Evolutionary conservation across 2,329 filamentous ascomycete species (phyloP).

Genomic region (Clarireedia monteithiana): DNA sequence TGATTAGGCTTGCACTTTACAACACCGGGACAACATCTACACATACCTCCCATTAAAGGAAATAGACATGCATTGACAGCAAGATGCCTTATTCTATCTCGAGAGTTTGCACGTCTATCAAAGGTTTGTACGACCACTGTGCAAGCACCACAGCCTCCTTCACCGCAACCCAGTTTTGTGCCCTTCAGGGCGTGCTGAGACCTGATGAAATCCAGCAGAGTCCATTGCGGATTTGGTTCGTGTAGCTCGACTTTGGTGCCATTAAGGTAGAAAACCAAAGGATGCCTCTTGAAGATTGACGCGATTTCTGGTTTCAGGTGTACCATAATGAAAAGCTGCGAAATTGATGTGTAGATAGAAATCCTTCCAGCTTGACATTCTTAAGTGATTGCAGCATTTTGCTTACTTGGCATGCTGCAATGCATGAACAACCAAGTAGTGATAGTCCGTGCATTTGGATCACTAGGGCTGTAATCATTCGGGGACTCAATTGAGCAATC

Average conservation of each 20-base stretch:
- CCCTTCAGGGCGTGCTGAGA: constrained; percentile 71
- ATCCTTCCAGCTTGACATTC: no score
- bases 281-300: constrained; percentile 31
- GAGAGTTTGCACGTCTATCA: constrained; percentile 56
- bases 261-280: constrained; percentile 84
- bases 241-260: constrained; percentile 80
- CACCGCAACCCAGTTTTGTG: constrained; percentile 90
- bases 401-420: no score
- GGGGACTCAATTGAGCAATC: no score
- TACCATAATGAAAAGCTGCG: constrained; percentile 5
- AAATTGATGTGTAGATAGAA: neutral
- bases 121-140: constrained; percentile 82
- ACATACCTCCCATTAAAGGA: constrained; percentile 22
- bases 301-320: constrained; percentile 16
- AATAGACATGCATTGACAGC: constrained; percentile 84
- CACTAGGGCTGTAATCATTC: no score
- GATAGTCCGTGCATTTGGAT: no score
- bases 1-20: neutral
- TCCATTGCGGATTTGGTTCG: constrained; percentile 83
- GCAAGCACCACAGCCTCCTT: constrained; percentile 91
- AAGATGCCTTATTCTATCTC: constrained; percentile 72
- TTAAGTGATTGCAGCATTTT: no score
- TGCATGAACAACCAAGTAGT: no score
- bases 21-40: neutral
- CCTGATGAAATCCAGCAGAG: constrained; percentile 84